Evolutionary conservation across 2,329 filamentous ascomycete species (phyloP), one percentile per base, ranked within the genome.

Genomic region (Fusarium falciforme): DNA sequence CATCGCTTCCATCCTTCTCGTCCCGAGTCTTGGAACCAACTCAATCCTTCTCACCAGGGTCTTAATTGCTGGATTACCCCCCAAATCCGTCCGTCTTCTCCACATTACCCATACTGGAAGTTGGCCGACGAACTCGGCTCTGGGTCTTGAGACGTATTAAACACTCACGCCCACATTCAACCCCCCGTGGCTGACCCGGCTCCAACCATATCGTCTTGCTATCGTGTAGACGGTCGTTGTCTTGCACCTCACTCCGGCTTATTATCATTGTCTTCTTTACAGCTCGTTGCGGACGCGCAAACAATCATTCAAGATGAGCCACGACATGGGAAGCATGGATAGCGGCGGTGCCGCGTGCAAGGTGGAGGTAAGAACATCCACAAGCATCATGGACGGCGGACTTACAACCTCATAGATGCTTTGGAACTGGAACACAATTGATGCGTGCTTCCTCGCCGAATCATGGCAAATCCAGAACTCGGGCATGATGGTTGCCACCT

Each of bases 401-500:
- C 64, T 67, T 47, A 71, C 12, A 66, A 22, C 38, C 8, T 9
- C 35, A n/a, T 47, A 93, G 91, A 94, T 94, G 93, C 84, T 93
- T 36, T 94, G 92, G 92, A 94, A 94, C 80, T 94, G 92, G 92
- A 87, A 92, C 82, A 92, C 90, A 3, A 86, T 93, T 78, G 90
- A 93, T 79, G 84, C 91, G 22, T 94, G 91, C 83, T 96, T 96
- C 86, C 87, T 96, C 75, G 84, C 92, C 20, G 77, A 81, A 6
- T 87, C 87, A 52, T 96, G 93, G 94, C 91, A 92, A 78, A 90
- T 95, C 80, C 90, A 84, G n/a, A 92, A 90, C 47, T 82, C 82
- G 5, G 91, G 89, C 81, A 93, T 93, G 87, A 95, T 96, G 81
- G 93, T 92, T 36, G 93, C 92, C 35, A 93, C 91, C 42, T 96